phyloP scores from a whole-genome alignment of 2,329 filamentous ascomycete genomes.

The Coniochaeta pulveracea region DNA sequence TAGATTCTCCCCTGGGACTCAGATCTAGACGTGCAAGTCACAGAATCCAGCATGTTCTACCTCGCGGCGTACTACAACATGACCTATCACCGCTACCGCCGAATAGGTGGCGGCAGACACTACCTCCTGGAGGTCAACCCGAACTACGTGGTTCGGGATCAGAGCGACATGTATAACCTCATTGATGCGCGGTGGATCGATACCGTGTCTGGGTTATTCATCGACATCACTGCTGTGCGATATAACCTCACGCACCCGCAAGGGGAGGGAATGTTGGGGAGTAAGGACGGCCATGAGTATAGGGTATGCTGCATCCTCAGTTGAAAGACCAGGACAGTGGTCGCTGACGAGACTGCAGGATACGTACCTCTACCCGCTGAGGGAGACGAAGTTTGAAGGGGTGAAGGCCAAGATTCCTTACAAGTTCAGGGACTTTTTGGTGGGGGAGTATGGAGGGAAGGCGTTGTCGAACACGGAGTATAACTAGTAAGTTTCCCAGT shows the following conservation, averaged over 20 bases:
- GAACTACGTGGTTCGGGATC: slow-evolving; percentile 24
- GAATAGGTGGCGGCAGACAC: slow-evolving; percentile 24
- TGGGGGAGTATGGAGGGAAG: slow-evolving; percentile 42
- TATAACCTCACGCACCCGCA: slow-evolving; percentile 32
- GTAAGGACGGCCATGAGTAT: slow-evolving; percentile 40
- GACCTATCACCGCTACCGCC: slow-evolving; percentile 31
- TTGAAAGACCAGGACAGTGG: not conserved
- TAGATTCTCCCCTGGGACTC: slow-evolving; percentile 67
- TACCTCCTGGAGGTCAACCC: slow-evolving; percentile 40
- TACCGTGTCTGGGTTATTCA: slow-evolving; percentile 31
- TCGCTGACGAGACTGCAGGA: slow-evolving; percentile 22
- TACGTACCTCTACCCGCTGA: slow-evolving; percentile 54
- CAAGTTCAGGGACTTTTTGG: slow-evolving; percentile 45
- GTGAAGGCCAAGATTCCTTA: slow-evolving; percentile 55
- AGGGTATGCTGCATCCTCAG: slow-evolving; percentile 18
- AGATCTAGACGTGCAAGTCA: slow-evolving; percentile 67
- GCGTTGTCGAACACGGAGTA: slow-evolving; percentile 39
- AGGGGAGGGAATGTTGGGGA: slow-evolving; percentile 33
- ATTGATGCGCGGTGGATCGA: slow-evolving; percentile 40
- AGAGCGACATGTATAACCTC: slow-evolving; percentile 26
- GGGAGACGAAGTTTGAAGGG: slow-evolving; percentile 59
- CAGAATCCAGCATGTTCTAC: slow-evolving; percentile 51
- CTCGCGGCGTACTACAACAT: slow-evolving; percentile 58
- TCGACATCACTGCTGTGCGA: slow-evolving; percentile 38
- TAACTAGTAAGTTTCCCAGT: slow-evolving; percentile 30